Conservation (phyloP, 257 asterid species). For the Misopates orontium region DNA sequence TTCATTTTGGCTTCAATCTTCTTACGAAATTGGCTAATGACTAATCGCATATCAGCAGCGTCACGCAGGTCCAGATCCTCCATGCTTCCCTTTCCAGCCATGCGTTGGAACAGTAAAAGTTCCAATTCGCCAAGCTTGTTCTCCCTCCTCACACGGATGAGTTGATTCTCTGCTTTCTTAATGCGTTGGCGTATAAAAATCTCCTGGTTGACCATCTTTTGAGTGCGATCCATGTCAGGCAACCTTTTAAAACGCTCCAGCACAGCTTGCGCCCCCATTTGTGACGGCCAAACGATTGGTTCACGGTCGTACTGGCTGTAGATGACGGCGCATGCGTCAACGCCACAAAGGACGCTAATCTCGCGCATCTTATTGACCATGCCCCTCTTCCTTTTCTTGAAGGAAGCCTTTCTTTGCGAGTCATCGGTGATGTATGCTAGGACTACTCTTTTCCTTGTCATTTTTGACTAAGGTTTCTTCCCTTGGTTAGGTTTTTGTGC, state of each 20-base stretch:
- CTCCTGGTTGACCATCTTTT: slow-evolving; percentile 46
- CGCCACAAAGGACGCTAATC: slow-evolving; percentile 45
- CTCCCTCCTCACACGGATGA: slow-evolving; percentile 34
- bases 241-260: slow-evolving; percentile 36
- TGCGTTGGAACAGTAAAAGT: slow-evolving; percentile 28
- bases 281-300: slow-evolving; percentile 53
- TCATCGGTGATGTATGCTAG: slow-evolving; percentile 43
- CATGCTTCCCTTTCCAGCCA: slow-evolving; percentile 11
- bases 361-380: slow-evolving; percentile 47
- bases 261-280: slow-evolving; percentile 31
- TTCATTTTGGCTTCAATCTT: no score
- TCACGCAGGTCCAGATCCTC: slow-evolving; percentile 17
- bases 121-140: slow-evolving; percentile 32
- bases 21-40: slow-evolving; percentile 12
- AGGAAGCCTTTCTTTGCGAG: slow-evolving; percentile 45
- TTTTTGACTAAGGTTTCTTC: slow-evolving; percentile 6
- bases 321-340: slow-evolving; percentile 42
- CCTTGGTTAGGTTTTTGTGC: neutral
- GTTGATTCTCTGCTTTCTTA: slow-evolving; percentile 38
- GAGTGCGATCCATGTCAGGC: slow-evolving; percentile 32
- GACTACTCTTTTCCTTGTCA: slow-evolving; percentile 46
- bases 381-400: slow-evolving; percentile 51
- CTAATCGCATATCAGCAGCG: slow-evolving; percentile 33
- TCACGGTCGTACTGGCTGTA: slow-evolving; percentile 40
- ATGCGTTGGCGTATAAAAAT: slow-evolving; percentile 40